Evolutionary conservation across 805 yeast species (phyloP).

Genomic region (Novakomyces olei): DNA sequence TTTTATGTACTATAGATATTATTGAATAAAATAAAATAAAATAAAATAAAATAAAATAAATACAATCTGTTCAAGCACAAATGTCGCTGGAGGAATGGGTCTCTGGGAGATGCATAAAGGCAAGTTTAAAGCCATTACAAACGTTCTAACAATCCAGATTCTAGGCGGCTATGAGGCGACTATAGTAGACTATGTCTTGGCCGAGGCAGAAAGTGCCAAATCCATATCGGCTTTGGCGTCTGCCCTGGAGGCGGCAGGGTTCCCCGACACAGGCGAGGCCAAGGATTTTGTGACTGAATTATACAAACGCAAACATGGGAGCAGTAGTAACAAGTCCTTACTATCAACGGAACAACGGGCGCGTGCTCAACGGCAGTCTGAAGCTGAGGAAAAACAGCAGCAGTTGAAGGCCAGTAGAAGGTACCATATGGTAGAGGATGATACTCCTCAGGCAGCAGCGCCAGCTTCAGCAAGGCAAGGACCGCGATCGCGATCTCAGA

Average conservation of each 20-base stretch:
- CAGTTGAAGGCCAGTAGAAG: background rate
- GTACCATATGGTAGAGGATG: background rate
- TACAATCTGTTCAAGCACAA: background rate
- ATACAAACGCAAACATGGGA: too few relatives aligned
- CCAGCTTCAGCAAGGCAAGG: background rate
- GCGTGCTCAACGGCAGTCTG: background rate
- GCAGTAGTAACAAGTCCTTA: too few relatives aligned
- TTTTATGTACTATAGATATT: too few relatives aligned
- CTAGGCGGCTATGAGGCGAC: conserved; percentile 3
- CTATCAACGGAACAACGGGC: background rate
- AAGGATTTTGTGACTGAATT: background rate
- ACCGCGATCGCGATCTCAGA: too few relatives aligned
- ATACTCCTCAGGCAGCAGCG: background rate
- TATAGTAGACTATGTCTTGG: conserved; percentile 3
- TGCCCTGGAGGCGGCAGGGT: background rate
- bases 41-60: too few relatives aligned
- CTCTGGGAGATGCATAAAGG: background rate
- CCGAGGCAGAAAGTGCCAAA: background rate
- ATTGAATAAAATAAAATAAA: too few relatives aligned
- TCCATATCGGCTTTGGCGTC: background rate
- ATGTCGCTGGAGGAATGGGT: conserved; percentile 2
- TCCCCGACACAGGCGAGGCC: background rate
- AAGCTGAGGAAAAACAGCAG: background rate
- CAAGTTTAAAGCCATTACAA: background rate
- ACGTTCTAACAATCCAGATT: background rate